phyloP scores from a whole-genome alignment of 768 basidiomycete genomes.

The Suillus brevipes region DNA sequence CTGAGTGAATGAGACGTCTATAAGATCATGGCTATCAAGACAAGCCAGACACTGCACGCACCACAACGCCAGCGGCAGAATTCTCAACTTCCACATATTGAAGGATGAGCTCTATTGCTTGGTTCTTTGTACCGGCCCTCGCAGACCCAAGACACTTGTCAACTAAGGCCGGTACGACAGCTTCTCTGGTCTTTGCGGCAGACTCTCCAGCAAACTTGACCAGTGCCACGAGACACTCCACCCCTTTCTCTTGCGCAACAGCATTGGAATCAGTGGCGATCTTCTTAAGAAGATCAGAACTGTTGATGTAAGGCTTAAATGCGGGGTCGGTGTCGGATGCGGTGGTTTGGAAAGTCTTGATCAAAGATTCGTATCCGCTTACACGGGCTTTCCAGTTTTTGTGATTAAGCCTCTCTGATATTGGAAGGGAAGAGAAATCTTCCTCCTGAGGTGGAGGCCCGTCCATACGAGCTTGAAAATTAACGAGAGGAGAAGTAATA shows the following conservation, averaged over 20 bases:
- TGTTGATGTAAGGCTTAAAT: constrained; percentile 85
- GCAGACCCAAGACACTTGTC: constrained; percentile 95
- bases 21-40: constrained; percentile 22
- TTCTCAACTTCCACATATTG: constrained; percentile 96
- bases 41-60: constrained; percentile 50
- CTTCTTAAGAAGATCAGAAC: constrained; percentile 78
- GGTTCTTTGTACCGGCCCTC: constrained; percentile 84
- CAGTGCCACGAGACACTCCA: constrained; percentile 83
- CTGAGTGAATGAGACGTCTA: constrained; percentile 43
- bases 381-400: constrained; percentile 99
- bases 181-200: constrained; percentile 75
- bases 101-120: constrained; percentile 80
- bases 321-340: constrained; percentile 92
- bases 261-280: constrained; percentile 90
- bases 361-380: constrained; percentile 85
- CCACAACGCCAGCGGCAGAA: constrained; percentile 81
- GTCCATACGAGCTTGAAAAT: constrained; percentile 60
- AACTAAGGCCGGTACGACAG: constrained; percentile 86
- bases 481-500: neutral
- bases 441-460: constrained; percentile 91
- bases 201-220: constrained; percentile 92
- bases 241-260: constrained; percentile 96
- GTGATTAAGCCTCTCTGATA: constrained; percentile 81
- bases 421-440: constrained; percentile 80
- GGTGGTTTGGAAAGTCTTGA: constrained; percentile 84